phyloP scores from a whole-genome alignment of 352 stramenopile genomes.

The Pythium aristosporum region DNA sequence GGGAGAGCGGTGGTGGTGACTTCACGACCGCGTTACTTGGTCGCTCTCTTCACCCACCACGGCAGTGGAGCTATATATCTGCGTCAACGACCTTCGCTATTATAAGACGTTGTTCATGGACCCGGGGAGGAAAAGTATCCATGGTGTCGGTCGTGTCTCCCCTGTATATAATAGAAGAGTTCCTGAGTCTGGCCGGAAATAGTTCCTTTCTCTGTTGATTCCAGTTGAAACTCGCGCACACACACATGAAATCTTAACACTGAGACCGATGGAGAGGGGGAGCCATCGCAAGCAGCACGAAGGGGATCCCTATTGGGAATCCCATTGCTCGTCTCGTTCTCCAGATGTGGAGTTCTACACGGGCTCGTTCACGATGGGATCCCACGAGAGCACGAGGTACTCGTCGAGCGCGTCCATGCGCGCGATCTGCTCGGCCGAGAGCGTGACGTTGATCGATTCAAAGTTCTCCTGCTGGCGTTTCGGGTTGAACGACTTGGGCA shows the following conservation, averaged over 20 bases:
- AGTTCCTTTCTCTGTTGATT: too few relatives aligned
- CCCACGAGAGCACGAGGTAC: conserved; percentile 56
- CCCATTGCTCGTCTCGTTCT: not conserved
- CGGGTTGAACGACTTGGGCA: conserved; percentile 63
- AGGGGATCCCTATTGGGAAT: too few relatives aligned
- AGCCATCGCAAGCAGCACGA: too few relatives aligned
- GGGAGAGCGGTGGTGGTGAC: too few relatives aligned
- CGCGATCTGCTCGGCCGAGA: conserved; percentile 42
- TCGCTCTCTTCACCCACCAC: not conserved
- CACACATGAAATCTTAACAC: too few relatives aligned
- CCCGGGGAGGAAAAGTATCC: too few relatives aligned
- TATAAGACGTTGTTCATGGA: not conserved
- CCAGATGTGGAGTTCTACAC: conserved; percentile 23
- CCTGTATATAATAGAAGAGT: too few relatives aligned
- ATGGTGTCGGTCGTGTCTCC: too few relatives aligned
- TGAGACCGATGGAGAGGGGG: too few relatives aligned
- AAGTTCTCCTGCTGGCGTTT: conserved; percentile 64
- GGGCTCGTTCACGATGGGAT: conserved; percentile 47
- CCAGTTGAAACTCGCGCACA: too few relatives aligned
- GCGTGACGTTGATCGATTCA: conserved; percentile 31
- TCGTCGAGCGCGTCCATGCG: conserved; percentile 43
- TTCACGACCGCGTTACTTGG: not conserved
- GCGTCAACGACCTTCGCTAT: not conserved
- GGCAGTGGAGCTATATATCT: not conserved
- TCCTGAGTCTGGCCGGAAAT: too few relatives aligned